A percentile compares a stretch with the other conserved stretches of the same genome.
Conservation (phyloP, 148 eudicot genomes). For the Selenicereus undatus region DNA sequence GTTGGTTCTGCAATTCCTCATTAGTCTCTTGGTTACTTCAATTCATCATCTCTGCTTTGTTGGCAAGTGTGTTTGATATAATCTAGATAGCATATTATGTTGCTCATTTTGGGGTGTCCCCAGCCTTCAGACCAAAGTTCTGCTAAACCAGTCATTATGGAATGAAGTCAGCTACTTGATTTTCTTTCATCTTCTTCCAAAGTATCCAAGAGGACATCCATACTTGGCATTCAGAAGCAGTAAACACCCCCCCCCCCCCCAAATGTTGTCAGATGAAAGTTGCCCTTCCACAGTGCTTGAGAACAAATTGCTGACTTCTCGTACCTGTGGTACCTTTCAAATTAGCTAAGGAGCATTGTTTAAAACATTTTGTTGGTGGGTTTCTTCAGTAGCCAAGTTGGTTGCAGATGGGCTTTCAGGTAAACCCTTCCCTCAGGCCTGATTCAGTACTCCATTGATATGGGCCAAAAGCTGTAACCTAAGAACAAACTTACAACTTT, state of each 20-base stretch:
- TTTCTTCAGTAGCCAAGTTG: neutral
- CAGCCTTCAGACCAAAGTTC: neutral
- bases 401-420: neutral
- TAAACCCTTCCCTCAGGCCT: neutral
- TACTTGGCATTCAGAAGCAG: too few relatives aligned
- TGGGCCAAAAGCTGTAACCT: neutral
- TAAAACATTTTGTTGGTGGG: neutral
- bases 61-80: neutral
- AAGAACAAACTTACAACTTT: neutral
- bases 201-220: neutral
- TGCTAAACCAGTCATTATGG: neutral
- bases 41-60: neutral
- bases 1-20: slow-evolving; percentile 32
- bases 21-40: slow-evolving; percentile 4
- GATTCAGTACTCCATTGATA: neutral
- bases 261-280: neutral
- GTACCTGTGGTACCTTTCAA: neutral
- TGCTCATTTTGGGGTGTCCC: neutral
- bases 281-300: neutral
- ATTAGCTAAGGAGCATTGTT: neutral
- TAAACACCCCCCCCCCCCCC: too few relatives aligned
- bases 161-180: neutral
- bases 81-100: neutral
- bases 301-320: neutral
- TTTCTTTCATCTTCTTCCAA: neutral